Conservation (phyloP, 2,329 filamentous ascomycete genomes). For the Annulohypoxylon truncatum region DNA sequence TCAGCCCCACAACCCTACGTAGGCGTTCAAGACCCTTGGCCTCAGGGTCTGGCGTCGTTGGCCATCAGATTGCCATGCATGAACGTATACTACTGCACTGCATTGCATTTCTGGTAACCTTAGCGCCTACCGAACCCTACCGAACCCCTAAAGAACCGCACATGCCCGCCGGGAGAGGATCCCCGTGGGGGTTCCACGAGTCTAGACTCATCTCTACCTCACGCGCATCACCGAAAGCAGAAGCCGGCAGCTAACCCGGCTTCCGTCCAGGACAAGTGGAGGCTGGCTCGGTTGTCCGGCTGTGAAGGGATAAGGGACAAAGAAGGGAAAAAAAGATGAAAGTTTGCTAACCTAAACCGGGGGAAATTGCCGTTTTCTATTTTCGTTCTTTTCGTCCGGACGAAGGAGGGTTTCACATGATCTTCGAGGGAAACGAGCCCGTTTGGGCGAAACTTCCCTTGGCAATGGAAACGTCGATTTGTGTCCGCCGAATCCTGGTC, state of each 20-base stretch:
- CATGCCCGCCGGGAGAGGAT: background rate
- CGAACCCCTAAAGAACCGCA: background rate
- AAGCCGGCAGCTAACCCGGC: background rate
- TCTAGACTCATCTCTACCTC: conserved; percentile 10
- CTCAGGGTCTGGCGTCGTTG: background rate
- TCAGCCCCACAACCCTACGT: background rate
- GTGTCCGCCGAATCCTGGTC: background rate
- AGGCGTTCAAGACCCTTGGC: background rate
- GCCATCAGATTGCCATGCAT: background rate
- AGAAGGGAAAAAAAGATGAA: background rate
- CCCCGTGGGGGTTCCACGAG: background rate
- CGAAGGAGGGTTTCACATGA: background rate
- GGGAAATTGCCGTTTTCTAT: background rate
- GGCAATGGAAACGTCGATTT: background rate
- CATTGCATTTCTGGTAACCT: background rate
- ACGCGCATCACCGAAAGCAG: conserved; percentile 22
- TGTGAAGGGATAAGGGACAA: background rate
- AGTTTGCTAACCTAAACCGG: background rate
- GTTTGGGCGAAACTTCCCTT: background rate
- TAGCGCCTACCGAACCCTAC: background rate
- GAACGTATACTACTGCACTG: background rate
- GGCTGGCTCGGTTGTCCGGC: background rate
- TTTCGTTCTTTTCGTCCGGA: background rate
- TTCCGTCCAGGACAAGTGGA: background rate
- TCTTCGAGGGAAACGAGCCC: background rate